Conservation (phyloP, 2,329 filamentous ascomycete species). For the Beauveria caledonica region DNA sequence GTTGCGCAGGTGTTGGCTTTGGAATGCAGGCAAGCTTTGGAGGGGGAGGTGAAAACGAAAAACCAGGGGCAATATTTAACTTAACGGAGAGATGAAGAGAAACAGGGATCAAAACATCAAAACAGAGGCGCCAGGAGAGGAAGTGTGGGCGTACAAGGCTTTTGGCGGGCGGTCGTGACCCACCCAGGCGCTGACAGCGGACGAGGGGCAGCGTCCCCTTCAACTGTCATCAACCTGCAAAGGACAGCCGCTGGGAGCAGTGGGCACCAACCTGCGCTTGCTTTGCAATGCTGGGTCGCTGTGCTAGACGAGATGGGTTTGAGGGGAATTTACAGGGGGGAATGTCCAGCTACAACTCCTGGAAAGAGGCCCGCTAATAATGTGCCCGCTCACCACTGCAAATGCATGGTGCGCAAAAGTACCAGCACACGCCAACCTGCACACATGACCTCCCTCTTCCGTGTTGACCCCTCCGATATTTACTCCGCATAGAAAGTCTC, state of each 20-base stretch:
- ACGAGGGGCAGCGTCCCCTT: background rate
- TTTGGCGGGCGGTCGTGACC: conserved; percentile 3
- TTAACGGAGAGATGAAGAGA: background rate
- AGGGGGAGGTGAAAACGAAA: background rate
- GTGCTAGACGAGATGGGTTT: background rate
- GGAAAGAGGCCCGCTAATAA: background rate
- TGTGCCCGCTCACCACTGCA: background rate
- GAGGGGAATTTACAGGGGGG: background rate
- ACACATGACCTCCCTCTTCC: background rate
- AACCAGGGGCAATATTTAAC: background rate
- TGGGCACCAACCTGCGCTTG: no score
- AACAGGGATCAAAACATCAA: conserved; percentile 12
- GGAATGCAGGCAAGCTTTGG: background rate
- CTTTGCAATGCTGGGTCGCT: no score
- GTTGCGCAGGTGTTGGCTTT: background rate
- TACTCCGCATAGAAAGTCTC: background rate
- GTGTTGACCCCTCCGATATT: background rate
- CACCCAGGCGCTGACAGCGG: no score
- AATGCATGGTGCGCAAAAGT: background rate
- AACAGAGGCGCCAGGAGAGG: conserved; percentile 2
- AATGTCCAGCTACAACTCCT: background rate
- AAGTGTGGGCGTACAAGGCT: background rate
- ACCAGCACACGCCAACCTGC: background rate
- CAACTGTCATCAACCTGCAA: no score
- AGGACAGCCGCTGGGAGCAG: no score